Evolutionary conservation across 139 green algal species (phyloP), one percentile per base, ranked within the genome.

Genomic region (Gonium pectorale): DNA sequence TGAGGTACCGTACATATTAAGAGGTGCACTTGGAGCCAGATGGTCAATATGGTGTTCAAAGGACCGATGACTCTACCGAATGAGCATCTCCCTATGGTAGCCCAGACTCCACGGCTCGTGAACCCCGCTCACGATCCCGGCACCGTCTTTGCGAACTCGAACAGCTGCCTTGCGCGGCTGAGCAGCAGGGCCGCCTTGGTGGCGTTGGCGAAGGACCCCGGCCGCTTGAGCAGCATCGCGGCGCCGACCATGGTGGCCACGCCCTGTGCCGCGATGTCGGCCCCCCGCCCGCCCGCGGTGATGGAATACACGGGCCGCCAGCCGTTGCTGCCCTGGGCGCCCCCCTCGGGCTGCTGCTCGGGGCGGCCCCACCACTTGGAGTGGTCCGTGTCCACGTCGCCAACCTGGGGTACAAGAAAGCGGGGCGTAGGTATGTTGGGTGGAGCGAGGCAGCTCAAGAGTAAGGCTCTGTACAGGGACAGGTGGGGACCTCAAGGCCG

Each of bases 381-480:
- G 60, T 84, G 78, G 63, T 84, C 78, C 26, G 62, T 74, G 62
- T 40, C 44, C 22, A 51, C 44, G 49, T 84, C 78, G 44, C 78
- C 78, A 9, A 84, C 33, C 77, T 82, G 74, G 4, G 73, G 26
- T 0, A 46, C 4, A 4, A 33, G 2, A n/a, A n/a, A n/a, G n/a
- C n/a, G n/a, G n/a, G n/a, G 8, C 27, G 1, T 5, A 9, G 29
- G 43, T 31, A 43, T 17, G 17, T 11, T 19, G 59, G 59, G 27
- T 67, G 27, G 49, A 56, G 49, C 11, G n/a, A n/a, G n/a, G n/a
- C n/a, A n/a, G n/a, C n/a, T n/a, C n/a, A n/a, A n/a, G n/a, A n/a
- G n/a, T n/a, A n/a, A n/a, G n/a, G n/a, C n/a, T n/a, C n/a, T n/a
- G n/a, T n/a, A n/a, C n/a, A n/a, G n/a, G n/a, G n/a, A n/a, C n/a